Evolutionary conservation across 768 basidiomycete genomes (phyloP), one percentile per base, ranked within the genome.

Genomic region (Termitomyces sp.): DNA sequence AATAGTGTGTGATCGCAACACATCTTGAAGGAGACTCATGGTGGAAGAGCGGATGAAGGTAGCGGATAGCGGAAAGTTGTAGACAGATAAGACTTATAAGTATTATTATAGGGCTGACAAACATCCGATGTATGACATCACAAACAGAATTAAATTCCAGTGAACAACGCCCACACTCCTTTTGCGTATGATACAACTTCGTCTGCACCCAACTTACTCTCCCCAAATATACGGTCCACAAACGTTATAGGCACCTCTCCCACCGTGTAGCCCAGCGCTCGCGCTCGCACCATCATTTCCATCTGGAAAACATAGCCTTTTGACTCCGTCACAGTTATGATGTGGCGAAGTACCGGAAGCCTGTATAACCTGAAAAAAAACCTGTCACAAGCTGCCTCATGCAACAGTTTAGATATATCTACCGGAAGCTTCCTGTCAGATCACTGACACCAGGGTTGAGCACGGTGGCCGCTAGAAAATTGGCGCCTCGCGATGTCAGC

Each of bases 281-380:
- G 80, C 5, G 93, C 93, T 1, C 93, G 82, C 19, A 93, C 93
- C 81, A 95, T 95, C 87, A 95, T 96, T 68, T 96, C 93, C 93
- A 96, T 96, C 77, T 96, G 93, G 76, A 96, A 95, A 30, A 96
- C 93, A 63, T 95, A 96, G 9, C 93, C 93, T 60, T 90, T 89
- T 2, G 92, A 93, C 58, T 86, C 80, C 2, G 89, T 93, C 60
- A 86, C 79, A 5, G 86, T 82, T 62, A 96, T 95, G 64, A 96
- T 88, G 61, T 92, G 84, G 46, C 80, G 81, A 53, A 96, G 76
- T 7, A 90, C 93, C 0, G 78, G 77, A 11, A 83, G 68, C 38
- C 89, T 84, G 68, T 96, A 96, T 15, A 96, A 69, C 57, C 90
- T 90, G 43, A 0, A 32, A 24, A 40, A 5, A 34, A 57, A 53